These are phyloP conservation scores for Gelatoporia subvermispora DNA, from an alignment of 768 basidiomycete genomes.

Conservation along the genomic window DNA sequence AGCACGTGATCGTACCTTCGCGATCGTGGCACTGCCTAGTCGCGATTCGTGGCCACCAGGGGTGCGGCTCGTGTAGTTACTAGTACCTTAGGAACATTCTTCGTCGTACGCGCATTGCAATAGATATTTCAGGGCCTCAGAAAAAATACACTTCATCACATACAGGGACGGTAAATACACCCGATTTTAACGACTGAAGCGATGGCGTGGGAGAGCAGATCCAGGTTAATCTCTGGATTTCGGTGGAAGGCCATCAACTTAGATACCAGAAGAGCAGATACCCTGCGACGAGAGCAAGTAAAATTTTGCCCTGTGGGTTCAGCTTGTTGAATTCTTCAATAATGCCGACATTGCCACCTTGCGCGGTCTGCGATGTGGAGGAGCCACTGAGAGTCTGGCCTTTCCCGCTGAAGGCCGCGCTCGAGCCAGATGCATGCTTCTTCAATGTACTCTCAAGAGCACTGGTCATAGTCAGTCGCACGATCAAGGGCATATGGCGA, in stretches of 20 bases:
- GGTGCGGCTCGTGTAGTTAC: no score
- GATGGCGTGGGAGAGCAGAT: no score
- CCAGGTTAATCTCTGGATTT: no score
- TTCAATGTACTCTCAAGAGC: slow-evolving; percentile 55
- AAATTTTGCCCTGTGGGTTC: slow-evolving; percentile 63
- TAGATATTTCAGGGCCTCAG: no score
- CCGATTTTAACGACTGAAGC: no score
- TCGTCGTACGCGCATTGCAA: no score
- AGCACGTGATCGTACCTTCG: no score
- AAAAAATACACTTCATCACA: no score
- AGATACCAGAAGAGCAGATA: slow-evolving; percentile 54
- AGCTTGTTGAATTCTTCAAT: slow-evolving; percentile 41
- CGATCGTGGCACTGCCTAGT: no score
- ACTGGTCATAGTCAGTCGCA: slow-evolving; percentile 30
- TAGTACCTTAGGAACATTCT: no score
- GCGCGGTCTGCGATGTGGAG: slow-evolving; percentile 29
- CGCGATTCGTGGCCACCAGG: no score
- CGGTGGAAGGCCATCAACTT: slow-evolving; percentile 18
- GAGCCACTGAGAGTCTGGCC: slow-evolving; percentile 68
- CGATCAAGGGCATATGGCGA: not conserved
- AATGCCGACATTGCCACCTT: slow-evolving; percentile 30
- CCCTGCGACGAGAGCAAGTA: slow-evolving; percentile 57
- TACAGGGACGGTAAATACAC: no score
- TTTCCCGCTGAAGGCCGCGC: slow-evolving; percentile 58
- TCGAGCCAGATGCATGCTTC: slow-evolving; percentile 42